Conservation (phyloP, 768 basidiomycete species). For the Astraeus odoratus region DNA sequence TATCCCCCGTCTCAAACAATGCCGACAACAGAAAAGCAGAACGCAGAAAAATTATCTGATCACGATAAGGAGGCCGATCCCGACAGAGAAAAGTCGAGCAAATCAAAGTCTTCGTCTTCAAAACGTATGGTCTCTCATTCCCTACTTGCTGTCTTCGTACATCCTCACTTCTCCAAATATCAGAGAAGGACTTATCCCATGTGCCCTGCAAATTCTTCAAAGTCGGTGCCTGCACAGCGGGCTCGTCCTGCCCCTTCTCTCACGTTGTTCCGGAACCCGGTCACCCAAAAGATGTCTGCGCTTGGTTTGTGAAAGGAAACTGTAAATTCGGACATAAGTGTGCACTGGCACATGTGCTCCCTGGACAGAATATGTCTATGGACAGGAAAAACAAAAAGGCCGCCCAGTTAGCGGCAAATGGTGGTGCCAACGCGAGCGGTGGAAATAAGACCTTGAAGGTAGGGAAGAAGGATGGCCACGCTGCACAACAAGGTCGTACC, state of each 20-base stretch:
- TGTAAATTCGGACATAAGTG: slow-evolving; percentile 79
- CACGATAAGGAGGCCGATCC: slow-evolving; percentile 17
- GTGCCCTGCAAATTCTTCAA: slow-evolving; percentile 98
- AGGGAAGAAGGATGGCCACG: slow-evolving; percentile 31
- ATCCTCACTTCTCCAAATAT: not conserved
- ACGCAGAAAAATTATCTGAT: slow-evolving; percentile 11
- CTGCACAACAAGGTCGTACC: slow-evolving; percentile 12
- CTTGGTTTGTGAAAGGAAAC: slow-evolving; percentile 93
- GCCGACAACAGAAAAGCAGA: slow-evolving; percentile 18
- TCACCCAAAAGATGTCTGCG: slow-evolving; percentile 72
- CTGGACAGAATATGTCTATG: slow-evolving; percentile 92
- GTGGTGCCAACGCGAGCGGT: slow-evolving; percentile 29
- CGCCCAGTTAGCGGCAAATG: slow-evolving; percentile 59
- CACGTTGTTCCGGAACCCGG: slow-evolving; percentile 70
- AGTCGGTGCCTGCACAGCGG: slow-evolving; percentile 90
- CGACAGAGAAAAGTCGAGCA: slow-evolving; percentile 12
- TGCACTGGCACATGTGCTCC: slow-evolving; percentile 89
- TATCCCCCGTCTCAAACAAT: slow-evolving; percentile 6
- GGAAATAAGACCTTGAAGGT: slow-evolving; percentile 29
- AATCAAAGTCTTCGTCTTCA: slow-evolving; percentile 24
- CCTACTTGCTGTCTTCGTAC: not conserved
- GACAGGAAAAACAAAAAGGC: slow-evolving; percentile 97
- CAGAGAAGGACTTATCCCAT: slow-evolving; percentile 87
- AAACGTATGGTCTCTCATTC: slow-evolving; percentile 21
- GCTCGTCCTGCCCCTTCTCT: slow-evolving; percentile 93